A percentile compares a stretch with the other conserved stretches of the same genome.
Evolutionary conservation across 352 stramenopile species (phyloP).

Genomic region (Globisporangium cederbergense): DNA sequence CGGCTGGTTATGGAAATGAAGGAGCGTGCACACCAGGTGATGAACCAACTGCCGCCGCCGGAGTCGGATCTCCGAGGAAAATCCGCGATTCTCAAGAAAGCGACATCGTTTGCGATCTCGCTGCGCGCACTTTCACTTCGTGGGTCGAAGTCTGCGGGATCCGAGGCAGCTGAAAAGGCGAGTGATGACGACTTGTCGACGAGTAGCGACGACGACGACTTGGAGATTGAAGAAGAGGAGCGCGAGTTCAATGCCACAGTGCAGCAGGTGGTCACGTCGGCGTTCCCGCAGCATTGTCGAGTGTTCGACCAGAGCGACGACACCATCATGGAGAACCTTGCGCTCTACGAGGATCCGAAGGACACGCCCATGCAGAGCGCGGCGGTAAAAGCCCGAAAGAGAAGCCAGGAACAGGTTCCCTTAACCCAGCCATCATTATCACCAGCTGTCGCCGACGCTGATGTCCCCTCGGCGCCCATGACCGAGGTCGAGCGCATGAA

Average conservation of each 20-base stretch:
- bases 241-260: slow-evolving; percentile 42
- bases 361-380: slow-evolving; percentile 19
- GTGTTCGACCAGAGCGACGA: slow-evolving; percentile 34
- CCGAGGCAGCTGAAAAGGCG: background rate
- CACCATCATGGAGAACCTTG: slow-evolving; percentile 39
- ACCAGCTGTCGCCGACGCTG: background rate
- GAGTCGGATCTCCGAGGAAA: background rate
- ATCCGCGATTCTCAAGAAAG: slow-evolving; percentile 15
- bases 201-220: slow-evolving; percentile 39
- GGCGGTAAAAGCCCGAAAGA: slow-evolving; percentile 1
- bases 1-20: slow-evolving; percentile 49
- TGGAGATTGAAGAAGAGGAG: slow-evolving; percentile 41
- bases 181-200: slow-evolving; percentile 50
- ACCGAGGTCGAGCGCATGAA: slow-evolving; percentile 44
- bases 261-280: slow-evolving; percentile 43
- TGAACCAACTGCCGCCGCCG: slow-evolving; percentile 4
- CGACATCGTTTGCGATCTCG: slow-evolving; percentile 40
- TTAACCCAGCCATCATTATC: background rate
- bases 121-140: slow-evolving; percentile 23
- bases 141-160: background rate
- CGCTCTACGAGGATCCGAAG: slow-evolving; percentile 45
- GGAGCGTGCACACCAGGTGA: slow-evolving; percentile 28
- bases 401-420: background rate
- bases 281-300: slow-evolving; percentile 36
- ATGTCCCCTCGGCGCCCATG: slow-evolving; percentile 13